phyloP scores from a whole-genome alignment of 768 basidiomycete genomes.

The Lactifluus subvellereus region DNA sequence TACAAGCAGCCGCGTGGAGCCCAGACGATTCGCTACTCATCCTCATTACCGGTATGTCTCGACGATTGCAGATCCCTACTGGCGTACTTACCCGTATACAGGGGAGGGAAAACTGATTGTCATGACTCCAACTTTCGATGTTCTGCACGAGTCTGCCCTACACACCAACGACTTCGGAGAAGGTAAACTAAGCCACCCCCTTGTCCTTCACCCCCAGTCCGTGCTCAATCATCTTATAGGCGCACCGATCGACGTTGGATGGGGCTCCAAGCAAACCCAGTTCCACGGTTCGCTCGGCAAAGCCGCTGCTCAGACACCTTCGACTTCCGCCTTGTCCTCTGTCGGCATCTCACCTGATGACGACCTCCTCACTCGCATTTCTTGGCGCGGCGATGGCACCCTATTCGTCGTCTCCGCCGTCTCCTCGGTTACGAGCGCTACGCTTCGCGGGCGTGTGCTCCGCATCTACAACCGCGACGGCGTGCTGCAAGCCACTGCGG shows the following conservation, averaged over 20 bases:
- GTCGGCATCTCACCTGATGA: conserved; percentile 64
- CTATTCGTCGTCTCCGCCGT: conserved; percentile 72
- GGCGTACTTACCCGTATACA: conserved; percentile 26
- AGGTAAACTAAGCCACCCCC: conserved; percentile 39
- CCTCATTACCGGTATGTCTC: conserved; percentile 63
- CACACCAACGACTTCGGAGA: conserved; percentile 79
- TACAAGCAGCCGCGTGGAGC: conserved; percentile 80
- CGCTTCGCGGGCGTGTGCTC: conserved; percentile 47
- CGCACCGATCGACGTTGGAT: conserved; percentile 90
- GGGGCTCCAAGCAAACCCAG: conserved; percentile 96
- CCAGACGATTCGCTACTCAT: conserved; percentile 88
- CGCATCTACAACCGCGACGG: conserved; percentile 75
- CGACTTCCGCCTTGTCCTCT: conserved; percentile 31
- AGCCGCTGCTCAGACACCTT: conserved; percentile 54
- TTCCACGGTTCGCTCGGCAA: conserved; percentile 97
- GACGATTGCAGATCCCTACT: not conserved
- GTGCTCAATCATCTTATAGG: conserved; percentile 40
- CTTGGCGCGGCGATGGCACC: conserved; percentile 91
- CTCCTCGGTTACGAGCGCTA: conserved; percentile 25
- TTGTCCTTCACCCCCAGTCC: not conserved
- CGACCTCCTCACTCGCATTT: conserved; percentile 63
- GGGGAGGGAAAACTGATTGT: conserved; percentile 76
- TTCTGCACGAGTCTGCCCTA: conserved; percentile 72
- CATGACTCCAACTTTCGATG: conserved; percentile 86
- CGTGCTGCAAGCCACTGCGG: conserved; percentile 75